A percentile compares a stretch with the other conserved stretches of the same genome.
Conservation (phyloP, 1,284 basidiomycete species). For the Neotropicomus parvogracilis region DNA sequence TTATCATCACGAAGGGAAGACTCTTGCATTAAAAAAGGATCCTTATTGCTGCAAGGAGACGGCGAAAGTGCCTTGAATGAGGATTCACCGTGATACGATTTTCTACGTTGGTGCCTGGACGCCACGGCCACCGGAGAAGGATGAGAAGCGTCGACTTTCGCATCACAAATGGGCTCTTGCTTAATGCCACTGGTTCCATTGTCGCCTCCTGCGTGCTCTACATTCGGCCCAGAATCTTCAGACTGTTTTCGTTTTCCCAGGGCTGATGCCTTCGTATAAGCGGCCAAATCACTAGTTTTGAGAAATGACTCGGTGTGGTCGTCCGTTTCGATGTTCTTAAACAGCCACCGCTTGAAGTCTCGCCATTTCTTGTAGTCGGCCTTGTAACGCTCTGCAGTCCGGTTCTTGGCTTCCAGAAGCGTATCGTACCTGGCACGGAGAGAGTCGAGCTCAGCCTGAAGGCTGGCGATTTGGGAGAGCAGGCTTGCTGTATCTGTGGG, state of each 20-base stretch:
- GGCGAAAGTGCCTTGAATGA: constrained; percentile 7
- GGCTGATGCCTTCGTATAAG: constrained; percentile 13
- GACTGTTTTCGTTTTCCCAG: constrained; percentile 31
- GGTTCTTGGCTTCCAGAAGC: constrained; percentile 37
- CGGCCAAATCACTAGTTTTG: constrained; percentile 12
- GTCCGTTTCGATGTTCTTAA: constrained; percentile 33
- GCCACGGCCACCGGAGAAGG: constrained; percentile 1
- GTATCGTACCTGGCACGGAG: constrained; percentile 42
- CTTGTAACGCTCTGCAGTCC: constrained; percentile 45
- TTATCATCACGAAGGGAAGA: constrained; percentile 1
- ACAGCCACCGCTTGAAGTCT: constrained; percentile 43
- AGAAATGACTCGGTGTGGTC: constrained; percentile 19
- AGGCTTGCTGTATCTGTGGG: constrained; percentile 7
- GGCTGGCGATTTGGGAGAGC: constrained; percentile 14
- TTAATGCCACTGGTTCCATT: constrained; percentile 1
- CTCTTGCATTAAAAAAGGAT: constrained; percentile 6
- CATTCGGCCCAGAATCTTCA: constrained; percentile 21
- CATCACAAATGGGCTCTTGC: constrained; percentile 4
- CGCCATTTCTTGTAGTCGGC: constrained; percentile 49
- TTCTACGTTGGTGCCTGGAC: constrained; percentile 13
- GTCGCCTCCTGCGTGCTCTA: constrained; percentile 5
- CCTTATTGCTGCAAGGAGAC: constrained; percentile 9
- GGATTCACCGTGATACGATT: constrained; percentile 19
- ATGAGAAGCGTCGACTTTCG: constrained; percentile 1
- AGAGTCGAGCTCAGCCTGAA: constrained; percentile 37